Conservation (phyloP, 148 eudicot genomes). For the Rhododendron henanense region DNA sequence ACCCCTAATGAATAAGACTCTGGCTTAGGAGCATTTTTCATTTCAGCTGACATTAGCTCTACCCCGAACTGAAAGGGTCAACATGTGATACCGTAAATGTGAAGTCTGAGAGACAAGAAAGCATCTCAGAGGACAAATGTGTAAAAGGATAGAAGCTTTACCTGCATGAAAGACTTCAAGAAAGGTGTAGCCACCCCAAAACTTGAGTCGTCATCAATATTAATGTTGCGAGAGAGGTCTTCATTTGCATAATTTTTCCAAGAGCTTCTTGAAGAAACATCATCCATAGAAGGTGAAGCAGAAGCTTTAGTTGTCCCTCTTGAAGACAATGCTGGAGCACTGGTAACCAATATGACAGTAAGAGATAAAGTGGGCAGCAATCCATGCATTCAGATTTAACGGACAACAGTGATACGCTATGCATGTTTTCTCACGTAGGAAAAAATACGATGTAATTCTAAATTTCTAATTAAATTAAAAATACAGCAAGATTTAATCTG, state of each 20-base stretch:
- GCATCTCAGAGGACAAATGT: background rate
- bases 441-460: background rate
- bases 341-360: slow-evolving; percentile 22
- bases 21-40: background rate
- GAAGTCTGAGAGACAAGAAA: background rate
- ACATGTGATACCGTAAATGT: background rate
- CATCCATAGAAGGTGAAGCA: slow-evolving; percentile 48
- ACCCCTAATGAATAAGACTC: background rate
- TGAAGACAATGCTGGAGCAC: slow-evolving; percentile 90
- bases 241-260: slow-evolving; percentile 63
- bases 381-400: background rate
- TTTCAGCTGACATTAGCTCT: slow-evolving; percentile 2
- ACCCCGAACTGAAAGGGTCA: background rate
- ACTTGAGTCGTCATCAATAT: slow-evolving; percentile 68
- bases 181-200: slow-evolving; percentile 88
- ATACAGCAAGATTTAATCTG: background rate
- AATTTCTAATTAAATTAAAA: background rate
- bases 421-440: background rate
- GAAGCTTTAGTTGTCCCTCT: slow-evolving; percentile 63
- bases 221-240: slow-evolving; percentile 60
- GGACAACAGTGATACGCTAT: background rate
- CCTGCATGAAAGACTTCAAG: slow-evolving; percentile 97
- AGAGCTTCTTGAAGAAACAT: slow-evolving; percentile 61
- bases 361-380: background rate
- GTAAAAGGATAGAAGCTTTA: slow-evolving; percentile 13